Base-by-base conservation (phyloP, 305 asterid species). In the Fraxinus velutina region DNA sequence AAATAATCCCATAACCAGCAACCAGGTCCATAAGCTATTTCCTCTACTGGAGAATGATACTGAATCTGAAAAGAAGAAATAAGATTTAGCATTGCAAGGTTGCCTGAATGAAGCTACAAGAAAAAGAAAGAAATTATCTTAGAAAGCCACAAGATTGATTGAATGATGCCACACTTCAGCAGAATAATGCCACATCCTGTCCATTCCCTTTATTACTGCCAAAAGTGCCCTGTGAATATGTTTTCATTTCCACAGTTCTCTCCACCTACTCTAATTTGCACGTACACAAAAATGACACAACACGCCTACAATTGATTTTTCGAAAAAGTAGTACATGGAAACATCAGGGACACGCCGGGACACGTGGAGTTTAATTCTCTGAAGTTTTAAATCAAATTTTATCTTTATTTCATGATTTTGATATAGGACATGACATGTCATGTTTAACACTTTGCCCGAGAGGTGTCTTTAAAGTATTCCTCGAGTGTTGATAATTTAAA, bases 1-100 rank as follows among this genome's bases (percentile, higher is more conserved):
- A 95, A 80, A 86, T 95, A 66, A 97, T 97, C 82, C 97, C 97
- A 85, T 98, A 95, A 84, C 97, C 97, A 95, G 89, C 97, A 91
- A 85, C 89, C 96, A 73, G 99, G 99, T 75, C 99, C 99, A 79
- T 89, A 91, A 77, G 96, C 97, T 85, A 95, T 95, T 87, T 92
- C 97, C 92, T 95, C 99, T 84, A 89, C 96, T 78, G 99, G 97
- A 81, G 89, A 87, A 86, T 95, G 97, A 87, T 94, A 96, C 79
- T 88, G 89, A 90, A 93, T 91, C 98, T 93, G 90, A 84, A 79
- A 73, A 81, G 66, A 79, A 75, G 17, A 50, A 52, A 84, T 42
- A 79, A 57, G 10, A 33, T 47, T 74, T 12, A 47, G 66, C 75
- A 64, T 80, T 66, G 62, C 27, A 62, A 79, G 68, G 21, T 6